Conservation (phyloP, 257 asterid species). For the Solanum phureja region DNA sequence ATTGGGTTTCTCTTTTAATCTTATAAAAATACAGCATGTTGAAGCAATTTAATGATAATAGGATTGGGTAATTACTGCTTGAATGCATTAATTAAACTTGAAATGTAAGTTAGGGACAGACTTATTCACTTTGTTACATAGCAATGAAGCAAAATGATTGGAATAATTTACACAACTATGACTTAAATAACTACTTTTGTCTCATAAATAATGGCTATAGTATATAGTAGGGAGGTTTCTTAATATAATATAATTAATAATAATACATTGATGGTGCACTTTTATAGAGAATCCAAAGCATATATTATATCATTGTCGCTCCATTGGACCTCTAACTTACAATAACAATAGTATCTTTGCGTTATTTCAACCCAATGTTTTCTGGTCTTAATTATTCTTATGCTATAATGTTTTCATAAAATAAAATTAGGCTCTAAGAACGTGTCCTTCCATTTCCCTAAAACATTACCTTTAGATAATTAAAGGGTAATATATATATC, state of each 20-base stretch:
- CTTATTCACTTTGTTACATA: background rate
- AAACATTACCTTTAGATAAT: too few species aligned
- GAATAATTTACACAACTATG: background rate
- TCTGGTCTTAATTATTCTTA: too few species aligned
- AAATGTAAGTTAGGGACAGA: background rate
- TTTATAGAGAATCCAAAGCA: background rate
- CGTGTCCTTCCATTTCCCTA: too few species aligned
- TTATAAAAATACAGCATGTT: background rate
- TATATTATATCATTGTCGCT: background rate
- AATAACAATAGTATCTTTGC: background rate
- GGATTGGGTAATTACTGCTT: background rate
- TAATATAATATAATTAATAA: background rate
- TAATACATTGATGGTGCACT: background rate
- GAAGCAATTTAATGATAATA: background rate
- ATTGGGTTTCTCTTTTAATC: background rate
- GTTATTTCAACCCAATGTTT: too few species aligned
- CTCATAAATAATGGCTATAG: background rate
- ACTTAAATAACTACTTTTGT: background rate
- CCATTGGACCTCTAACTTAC: background rate
- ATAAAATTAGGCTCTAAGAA: too few species aligned
- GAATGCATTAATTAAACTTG: background rate
- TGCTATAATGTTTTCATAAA: too few species aligned
- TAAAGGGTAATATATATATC: background rate
- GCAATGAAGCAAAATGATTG: constrained; percentile 7
- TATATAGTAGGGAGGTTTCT: background rate